phyloP scores from a whole-genome alignment of 1,284 basidiomycete genomes.

The Rhodotorula mucilaginosa region DNA sequence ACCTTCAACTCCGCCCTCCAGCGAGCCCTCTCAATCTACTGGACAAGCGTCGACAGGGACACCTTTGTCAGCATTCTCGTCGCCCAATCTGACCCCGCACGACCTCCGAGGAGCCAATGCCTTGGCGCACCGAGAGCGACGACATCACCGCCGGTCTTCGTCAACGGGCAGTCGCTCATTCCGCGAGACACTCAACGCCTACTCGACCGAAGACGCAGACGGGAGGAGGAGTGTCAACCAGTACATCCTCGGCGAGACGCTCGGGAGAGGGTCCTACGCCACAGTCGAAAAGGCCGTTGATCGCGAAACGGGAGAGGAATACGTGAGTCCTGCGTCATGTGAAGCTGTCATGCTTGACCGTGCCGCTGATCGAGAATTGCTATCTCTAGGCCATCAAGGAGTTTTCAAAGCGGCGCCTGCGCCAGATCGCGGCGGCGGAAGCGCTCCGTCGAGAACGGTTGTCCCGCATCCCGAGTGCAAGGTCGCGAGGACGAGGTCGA shows the following conservation, averaged over 20 bases:
- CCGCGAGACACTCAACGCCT: constrained; percentile 44
- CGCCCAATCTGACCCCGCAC: neutral
- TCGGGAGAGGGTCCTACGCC: constrained; percentile 43
- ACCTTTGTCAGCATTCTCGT: neutral
- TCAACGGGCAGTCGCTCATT: constrained; percentile 21
- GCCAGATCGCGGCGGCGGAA: constrained; percentile 33
- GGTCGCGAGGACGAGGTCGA: constrained; percentile 25
- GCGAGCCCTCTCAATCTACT: too few relatives aligned
- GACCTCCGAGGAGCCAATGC: neutral
- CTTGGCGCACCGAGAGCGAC: neutral
- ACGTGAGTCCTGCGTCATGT: constrained; percentile 17
- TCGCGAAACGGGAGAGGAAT: constrained; percentile 40
- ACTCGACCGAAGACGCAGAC: constrained; percentile 34
- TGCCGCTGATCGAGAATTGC: neutral
- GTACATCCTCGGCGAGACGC: constrained; percentile 36
- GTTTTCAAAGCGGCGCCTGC: constrained; percentile 42
- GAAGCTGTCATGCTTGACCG: too few relatives aligned
- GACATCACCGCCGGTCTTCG: constrained; percentile 30
- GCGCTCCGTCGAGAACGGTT: constrained; percentile 17
- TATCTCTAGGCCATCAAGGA: constrained; percentile 41
- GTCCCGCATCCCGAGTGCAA: constrained; percentile 6
- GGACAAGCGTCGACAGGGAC: too few relatives aligned
- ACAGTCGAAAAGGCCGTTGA: constrained; percentile 42
- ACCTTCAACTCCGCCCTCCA: too few relatives aligned
- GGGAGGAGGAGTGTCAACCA: constrained; percentile 43